Conservation (phyloP, 345 rosid species). For the Citropsis articulata region DNA sequence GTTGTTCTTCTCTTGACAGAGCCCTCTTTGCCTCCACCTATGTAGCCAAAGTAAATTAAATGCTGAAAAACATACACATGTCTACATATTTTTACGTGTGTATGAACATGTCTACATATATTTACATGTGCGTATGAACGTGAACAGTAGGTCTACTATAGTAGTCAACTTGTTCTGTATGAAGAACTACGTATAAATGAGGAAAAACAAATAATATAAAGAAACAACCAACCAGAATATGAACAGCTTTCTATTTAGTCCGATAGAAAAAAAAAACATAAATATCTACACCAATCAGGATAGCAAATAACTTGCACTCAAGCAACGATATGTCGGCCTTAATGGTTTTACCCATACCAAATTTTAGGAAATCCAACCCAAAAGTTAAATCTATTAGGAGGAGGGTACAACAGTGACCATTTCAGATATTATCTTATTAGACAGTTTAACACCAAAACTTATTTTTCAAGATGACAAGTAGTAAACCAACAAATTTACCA, state of each 20-base stretch:
- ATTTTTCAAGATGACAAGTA: neutral
- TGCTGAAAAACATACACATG: neutral
- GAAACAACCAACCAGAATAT: neutral
- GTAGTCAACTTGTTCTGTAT: too few relatives aligned
- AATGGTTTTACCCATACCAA: neutral
- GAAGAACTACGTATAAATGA: neutral
- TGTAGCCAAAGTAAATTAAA: slow-evolving; percentile 11
- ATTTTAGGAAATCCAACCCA: neutral
- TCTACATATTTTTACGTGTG: neutral
- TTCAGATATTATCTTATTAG: neutral
- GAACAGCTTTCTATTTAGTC: neutral
- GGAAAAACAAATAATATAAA: neutral
- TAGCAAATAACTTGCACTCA: neutral
- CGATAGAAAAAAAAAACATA: neutral
- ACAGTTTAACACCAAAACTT: neutral
- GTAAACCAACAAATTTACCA: neutral
- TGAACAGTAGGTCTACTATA: neutral
- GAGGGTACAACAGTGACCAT: neutral
- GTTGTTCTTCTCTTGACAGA: slow-evolving; percentile 43
- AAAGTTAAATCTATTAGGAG: neutral
- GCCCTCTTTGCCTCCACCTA: slow-evolving; percentile 47
- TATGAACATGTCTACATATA: neutral
- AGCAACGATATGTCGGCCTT: neutral
- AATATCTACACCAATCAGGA: neutral
- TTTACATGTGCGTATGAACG: neutral